A percentile compares a stretch with the other conserved stretches of the same genome.
Conservation (phyloP, 2,329 filamentous ascomycete genomes). For the Colletotrichum limetticola region DNA sequence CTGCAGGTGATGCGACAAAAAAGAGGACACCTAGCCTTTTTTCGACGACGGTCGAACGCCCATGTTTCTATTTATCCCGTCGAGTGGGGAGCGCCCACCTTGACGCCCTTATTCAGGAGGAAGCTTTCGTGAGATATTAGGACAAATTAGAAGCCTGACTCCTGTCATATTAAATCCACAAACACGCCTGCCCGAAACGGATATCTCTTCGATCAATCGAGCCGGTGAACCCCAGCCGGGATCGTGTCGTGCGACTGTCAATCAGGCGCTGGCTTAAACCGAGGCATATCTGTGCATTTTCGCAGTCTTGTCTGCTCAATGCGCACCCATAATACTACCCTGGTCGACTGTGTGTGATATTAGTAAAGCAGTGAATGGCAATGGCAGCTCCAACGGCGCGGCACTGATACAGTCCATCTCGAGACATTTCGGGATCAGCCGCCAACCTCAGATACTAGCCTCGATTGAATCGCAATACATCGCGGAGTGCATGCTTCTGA, state of each 20-base stretch:
- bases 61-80: slow-evolving; percentile 11
- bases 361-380: background rate
- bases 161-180: slow-evolving; percentile 6
- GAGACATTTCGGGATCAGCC: slow-evolving; percentile 6
- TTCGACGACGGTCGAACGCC: slow-evolving; percentile 11
- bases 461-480: background rate
- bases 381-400: background rate
- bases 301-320: background rate
- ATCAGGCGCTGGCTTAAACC: background rate
- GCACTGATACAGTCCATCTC: slow-evolving; percentile 1
- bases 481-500: background rate
- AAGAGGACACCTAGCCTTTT: slow-evolving; percentile 32
- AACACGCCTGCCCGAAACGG: slow-evolving; percentile 19
- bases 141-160: background rate
- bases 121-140: slow-evolving; percentile 7
- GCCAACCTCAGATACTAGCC: background rate
- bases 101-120: background rate
- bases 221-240: slow-evolving; percentile 16
- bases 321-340: background rate
- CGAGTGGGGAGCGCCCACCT: slow-evolving; percentile 1
- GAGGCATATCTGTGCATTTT: slow-evolving; percentile 15
- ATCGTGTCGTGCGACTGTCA: slow-evolving; percentile 2
- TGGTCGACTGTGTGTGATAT: background rate
- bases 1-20: slow-evolving; percentile 14
- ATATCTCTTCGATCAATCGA: background rate